Percentiles rank a stretch among this genome's conserved stretches.
These are phyloP conservation scores for Alternaria gansuensis DNA, from an alignment of 2,329 filamentous ascomycete species.

Conservation along the genomic window DNA sequence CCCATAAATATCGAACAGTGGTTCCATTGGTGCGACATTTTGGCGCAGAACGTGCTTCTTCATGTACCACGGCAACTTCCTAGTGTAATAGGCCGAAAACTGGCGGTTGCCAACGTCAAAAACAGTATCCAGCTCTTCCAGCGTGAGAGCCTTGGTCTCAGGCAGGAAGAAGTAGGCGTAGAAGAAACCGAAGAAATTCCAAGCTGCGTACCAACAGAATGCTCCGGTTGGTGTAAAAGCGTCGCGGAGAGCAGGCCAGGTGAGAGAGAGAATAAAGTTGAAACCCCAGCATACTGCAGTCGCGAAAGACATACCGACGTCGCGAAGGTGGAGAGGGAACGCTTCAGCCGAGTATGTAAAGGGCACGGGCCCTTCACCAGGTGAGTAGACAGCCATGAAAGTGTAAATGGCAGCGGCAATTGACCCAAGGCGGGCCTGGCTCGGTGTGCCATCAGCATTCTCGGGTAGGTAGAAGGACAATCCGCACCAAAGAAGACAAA, in stretches of 20 bases:
- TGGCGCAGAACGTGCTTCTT: slow-evolving; percentile 46
- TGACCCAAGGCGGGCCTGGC: slow-evolving; percentile 39
- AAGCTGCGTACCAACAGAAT: slow-evolving; percentile 65
- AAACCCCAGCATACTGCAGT: slow-evolving; percentile 67
- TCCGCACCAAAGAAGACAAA: slow-evolving; percentile 47
- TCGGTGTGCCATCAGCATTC: slow-evolving; percentile 20
- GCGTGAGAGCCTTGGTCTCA: slow-evolving; percentile 44
- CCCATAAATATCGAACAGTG: slow-evolving; percentile 37
- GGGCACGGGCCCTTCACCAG: slow-evolving; percentile 43
- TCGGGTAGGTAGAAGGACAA: slow-evolving; percentile 42
- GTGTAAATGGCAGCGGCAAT: slow-evolving; percentile 42
- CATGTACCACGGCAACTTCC: slow-evolving; percentile 52
- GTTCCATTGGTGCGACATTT: slow-evolving; percentile 40
- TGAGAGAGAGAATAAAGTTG: slow-evolving; percentile 63
- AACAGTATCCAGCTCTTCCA: slow-evolving; percentile 44
- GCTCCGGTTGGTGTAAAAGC: slow-evolving; percentile 62
- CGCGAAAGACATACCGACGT: slow-evolving; percentile 54
- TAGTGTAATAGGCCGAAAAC: slow-evolving; percentile 36
- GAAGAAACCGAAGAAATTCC: slow-evolving; percentile 64
- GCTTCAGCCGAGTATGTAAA: slow-evolving; percentile 56
- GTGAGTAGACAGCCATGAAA: slow-evolving; percentile 57
- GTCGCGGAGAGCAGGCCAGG: slow-evolving; percentile 61
- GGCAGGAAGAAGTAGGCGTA: slow-evolving; percentile 44
- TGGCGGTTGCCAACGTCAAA: slow-evolving; percentile 43
- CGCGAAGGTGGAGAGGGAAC: slow-evolving; percentile 58